phyloP scores from a whole-genome alignment of 148 eudicot species.

The Nepenthes gracilis region DNA sequence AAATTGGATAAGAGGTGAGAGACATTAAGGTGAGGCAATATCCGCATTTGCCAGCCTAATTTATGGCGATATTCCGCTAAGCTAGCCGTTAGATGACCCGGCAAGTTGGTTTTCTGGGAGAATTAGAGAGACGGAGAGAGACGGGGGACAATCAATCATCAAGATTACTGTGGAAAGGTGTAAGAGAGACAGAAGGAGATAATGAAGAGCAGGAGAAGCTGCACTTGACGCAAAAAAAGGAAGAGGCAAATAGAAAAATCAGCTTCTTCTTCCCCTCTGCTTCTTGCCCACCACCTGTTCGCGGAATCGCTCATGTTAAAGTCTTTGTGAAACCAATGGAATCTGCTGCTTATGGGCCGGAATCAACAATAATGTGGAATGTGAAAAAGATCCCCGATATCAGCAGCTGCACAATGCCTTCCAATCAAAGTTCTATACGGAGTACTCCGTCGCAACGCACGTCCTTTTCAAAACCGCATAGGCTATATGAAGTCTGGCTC shows the following conservation, averaged over 20 bases:
- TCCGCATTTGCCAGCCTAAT: not conserved
- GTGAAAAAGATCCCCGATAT: not conserved
- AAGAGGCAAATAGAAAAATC: not conserved
- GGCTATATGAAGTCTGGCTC: not conserved
- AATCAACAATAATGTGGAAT: not conserved
- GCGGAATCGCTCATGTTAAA: not conserved
- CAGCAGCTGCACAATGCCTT: not conserved
- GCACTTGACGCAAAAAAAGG: not conserved
- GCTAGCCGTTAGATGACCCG: not conserved
- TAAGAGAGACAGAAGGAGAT: not conserved
- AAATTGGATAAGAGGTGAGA: no score
- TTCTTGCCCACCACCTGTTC: not conserved
- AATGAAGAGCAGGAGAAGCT: constrained; percentile 2
- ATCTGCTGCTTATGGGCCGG: not conserved
- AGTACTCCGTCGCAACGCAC: not conserved
- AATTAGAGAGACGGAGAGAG: not conserved
- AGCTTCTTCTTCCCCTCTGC: not conserved
- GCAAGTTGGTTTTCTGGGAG: not conserved
- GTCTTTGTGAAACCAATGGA: not conserved
- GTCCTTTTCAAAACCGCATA: not conserved
- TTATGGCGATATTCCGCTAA: not conserved
- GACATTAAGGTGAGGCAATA: no score
- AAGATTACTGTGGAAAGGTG: not conserved
- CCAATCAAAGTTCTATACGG: not conserved
- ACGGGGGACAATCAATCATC: not conserved